phyloP scores from a whole-genome alignment of 306 rosid genomes.

The Dalbergia cochinchinensis region DNA sequence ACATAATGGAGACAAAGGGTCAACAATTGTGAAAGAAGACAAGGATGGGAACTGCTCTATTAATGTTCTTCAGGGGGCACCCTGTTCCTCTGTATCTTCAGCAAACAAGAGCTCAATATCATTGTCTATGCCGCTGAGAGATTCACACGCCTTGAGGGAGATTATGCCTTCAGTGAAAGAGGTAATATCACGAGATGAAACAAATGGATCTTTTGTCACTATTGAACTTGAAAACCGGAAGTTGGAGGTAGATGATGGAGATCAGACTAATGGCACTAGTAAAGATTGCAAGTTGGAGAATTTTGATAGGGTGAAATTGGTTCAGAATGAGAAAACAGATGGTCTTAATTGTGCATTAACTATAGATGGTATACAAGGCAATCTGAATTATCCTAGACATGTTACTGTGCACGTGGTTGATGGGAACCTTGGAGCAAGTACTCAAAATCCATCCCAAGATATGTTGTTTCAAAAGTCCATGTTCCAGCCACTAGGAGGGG shows the following conservation, averaged over 20 bases:
- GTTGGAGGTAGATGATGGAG: slow-evolving; percentile 59
- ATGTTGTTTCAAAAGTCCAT: slow-evolving; percentile 59
- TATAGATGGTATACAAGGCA: slow-evolving; percentile 70
- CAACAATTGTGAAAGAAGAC: slow-evolving; percentile 56
- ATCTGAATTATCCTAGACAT: slow-evolving; percentile 86
- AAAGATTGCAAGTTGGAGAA: slow-evolving; percentile 57
- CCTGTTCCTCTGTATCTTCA: slow-evolving; percentile 68
- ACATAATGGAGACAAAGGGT: slow-evolving; percentile 60
- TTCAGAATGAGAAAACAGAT: slow-evolving; percentile 63
- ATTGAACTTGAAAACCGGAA: slow-evolving; percentile 61
- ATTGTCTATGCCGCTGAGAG: slow-evolving; percentile 50
- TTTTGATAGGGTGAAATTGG: slow-evolving; percentile 54
- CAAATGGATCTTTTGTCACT: slow-evolving; percentile 58
- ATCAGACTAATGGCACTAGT: slow-evolving; percentile 58
- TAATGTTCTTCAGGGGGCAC: slow-evolving; percentile 65
- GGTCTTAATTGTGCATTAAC: slow-evolving; percentile 60
- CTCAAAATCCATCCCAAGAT: slow-evolving; percentile 63
- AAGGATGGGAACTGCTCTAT: slow-evolving; percentile 63
- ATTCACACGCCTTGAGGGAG: slow-evolving; percentile 60
- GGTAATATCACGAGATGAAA: slow-evolving; percentile 54
- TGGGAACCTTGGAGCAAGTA: slow-evolving; percentile 67
- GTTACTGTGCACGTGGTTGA: slow-evolving; percentile 89
- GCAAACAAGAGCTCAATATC: slow-evolving; percentile 60
- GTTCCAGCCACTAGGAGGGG: slow-evolving; percentile 67
- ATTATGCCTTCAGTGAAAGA: slow-evolving; percentile 71